Conservation (phyloP, 2,329 filamentous ascomycete species). For the Mollisia scopiformis region DNA sequence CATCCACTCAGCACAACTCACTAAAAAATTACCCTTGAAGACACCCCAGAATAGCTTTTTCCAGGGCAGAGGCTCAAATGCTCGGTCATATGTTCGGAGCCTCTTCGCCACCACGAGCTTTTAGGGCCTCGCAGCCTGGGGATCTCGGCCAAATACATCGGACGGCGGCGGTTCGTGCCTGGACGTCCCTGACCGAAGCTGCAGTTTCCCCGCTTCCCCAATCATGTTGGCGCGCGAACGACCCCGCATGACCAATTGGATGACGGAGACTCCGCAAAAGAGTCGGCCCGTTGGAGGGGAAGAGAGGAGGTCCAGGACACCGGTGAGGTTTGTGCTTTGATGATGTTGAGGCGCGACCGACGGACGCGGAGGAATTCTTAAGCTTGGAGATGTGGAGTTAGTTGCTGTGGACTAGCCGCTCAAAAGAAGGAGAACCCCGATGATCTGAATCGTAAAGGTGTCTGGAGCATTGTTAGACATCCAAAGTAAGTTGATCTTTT, state of each 20-base stretch:
- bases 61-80: not conserved
- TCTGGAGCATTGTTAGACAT: conserved; percentile 22
- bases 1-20: not conserved
- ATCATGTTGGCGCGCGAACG: not conserved
- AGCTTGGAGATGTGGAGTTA: not conserved
- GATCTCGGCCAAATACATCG: not conserved
- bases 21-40: not conserved
- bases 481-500: conserved; percentile 13
- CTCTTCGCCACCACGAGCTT: too few relatives aligned
- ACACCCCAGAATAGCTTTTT: not conserved
- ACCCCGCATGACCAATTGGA: not conserved
- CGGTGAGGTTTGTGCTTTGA: not conserved
- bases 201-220: conserved; percentile 1
- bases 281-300: not conserved
- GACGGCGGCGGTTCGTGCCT: not conserved
- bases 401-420: not conserved
- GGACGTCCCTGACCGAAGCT: not conserved
- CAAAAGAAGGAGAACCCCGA: not conserved
- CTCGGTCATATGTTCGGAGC: conserved; percentile 7
- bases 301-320: not conserved
- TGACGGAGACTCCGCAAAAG: not conserved
- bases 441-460: conserved; percentile 10
- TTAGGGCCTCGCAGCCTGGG: too few relatives aligned
- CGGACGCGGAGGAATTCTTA: not conserved
- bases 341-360: not conserved